Conservation (phyloP, 2,329 filamentous ascomycete genomes). For the Colletotrichum shisoi region DNA sequence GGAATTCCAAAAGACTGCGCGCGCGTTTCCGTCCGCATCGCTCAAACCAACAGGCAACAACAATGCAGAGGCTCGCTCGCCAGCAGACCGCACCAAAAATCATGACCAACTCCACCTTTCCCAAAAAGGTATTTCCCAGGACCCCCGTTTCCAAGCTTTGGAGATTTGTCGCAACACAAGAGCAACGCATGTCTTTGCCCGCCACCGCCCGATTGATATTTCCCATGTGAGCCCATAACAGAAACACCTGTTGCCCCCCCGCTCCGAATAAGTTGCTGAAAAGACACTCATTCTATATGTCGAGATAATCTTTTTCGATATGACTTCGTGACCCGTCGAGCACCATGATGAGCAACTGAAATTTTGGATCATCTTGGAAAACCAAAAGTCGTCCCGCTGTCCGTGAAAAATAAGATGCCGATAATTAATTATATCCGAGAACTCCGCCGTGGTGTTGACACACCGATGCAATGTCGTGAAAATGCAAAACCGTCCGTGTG, state of each 20-base stretch:
- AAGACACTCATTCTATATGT: constrained; percentile 61
- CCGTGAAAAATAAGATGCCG: constrained; percentile 45
- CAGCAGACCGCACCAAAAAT: constrained; percentile 33
- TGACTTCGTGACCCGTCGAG: constrained; percentile 39
- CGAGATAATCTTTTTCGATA: constrained; percentile 54
- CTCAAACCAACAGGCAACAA: constrained; percentile 36
- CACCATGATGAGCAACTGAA: constrained; percentile 46
- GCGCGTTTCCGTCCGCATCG: constrained; percentile 13
- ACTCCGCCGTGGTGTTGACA: constrained; percentile 54
- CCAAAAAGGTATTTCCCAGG: constrained; percentile 38
- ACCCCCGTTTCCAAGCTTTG: constrained; percentile 44
- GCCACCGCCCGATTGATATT: constrained; percentile 46
- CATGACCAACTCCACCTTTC: constrained; percentile 51
- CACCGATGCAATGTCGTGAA: constrained; percentile 59
- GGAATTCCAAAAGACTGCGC: constrained; percentile 21
- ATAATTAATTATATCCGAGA: constrained; percentile 46
- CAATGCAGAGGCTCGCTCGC: constrained; percentile 41
- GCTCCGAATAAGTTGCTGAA: constrained; percentile 43
- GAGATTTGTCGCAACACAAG: constrained; percentile 43
- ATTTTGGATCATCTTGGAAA: constrained; percentile 55
- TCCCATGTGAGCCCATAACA: constrained; percentile 51
- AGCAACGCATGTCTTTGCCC: constrained; percentile 49
- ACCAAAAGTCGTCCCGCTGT: constrained; percentile 50
- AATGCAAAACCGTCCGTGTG: constrained; percentile 56
- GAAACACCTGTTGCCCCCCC: constrained; percentile 48